Evolutionary conservation across 108 stramenopile species (phyloP).

Genomic region (Pseudonitzschia multiseries): DNA sequence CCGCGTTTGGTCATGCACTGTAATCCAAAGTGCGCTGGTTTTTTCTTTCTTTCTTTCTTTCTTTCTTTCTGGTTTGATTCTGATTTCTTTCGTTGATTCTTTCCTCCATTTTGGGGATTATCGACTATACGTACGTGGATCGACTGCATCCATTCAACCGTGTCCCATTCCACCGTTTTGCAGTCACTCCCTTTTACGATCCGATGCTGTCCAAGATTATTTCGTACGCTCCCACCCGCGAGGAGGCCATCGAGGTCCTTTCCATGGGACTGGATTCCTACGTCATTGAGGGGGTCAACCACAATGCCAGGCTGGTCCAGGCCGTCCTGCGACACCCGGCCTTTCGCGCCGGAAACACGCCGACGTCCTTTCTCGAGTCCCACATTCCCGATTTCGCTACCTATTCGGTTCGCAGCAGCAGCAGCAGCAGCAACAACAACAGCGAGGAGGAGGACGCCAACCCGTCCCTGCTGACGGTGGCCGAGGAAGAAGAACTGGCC

Average conservation of each 20-base stretch:
- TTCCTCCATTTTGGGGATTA: too few species aligned
- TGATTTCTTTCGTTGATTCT: too few species aligned
- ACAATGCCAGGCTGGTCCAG: constrained; percentile 78
- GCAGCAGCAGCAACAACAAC: background rate
- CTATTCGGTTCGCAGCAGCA: background rate
- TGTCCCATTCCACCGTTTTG: too few species aligned
- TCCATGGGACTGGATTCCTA: constrained; percentile 86
- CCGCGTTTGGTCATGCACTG: too few species aligned
- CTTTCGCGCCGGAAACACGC: constrained; percentile 82
- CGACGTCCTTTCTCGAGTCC: constrained; percentile 88
- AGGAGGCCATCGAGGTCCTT: constrained; percentile 72
- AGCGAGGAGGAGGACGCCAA: background rate
- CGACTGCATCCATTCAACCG: too few species aligned
- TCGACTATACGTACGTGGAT: too few species aligned
- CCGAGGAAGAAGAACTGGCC: constrained; percentile 60
- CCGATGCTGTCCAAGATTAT: constrained; percentile 97
- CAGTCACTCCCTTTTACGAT: constrained; percentile 88
- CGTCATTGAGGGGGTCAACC: constrained; percentile 87
- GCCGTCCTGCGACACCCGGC: constrained; percentile 59
- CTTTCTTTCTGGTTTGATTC: too few species aligned
- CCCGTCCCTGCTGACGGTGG: constrained; percentile 31
- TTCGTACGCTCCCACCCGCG: constrained; percentile 54
- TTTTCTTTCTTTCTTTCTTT: background rate
- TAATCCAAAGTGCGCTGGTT: too few species aligned
- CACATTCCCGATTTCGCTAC: constrained; percentile 76